These are phyloP conservation scores for Lachnellula suecica DNA, from an alignment of 2,329 filamentous ascomycete genomes.

Conservation along the genomic window DNA sequence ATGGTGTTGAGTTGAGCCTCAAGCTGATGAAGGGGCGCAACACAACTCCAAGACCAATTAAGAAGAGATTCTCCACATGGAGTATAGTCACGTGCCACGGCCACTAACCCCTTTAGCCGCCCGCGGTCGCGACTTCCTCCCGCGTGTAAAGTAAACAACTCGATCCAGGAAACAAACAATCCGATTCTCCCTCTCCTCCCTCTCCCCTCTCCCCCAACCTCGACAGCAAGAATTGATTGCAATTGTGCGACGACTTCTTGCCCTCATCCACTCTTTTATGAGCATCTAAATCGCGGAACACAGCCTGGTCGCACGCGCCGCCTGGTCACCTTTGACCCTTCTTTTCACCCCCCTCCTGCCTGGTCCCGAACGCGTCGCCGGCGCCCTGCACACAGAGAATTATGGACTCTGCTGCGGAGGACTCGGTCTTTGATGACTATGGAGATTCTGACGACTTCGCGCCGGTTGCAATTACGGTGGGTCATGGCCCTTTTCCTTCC, in stretches of 20 bases:
- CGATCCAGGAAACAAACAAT: not conserved
- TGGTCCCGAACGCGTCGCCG: not conserved
- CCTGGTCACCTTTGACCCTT: not conserved
- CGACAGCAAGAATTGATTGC: not conserved
- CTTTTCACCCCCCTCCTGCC: not conserved
- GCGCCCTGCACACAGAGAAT: not conserved
- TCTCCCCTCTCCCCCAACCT: not conserved
- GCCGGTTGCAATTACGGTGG: slow-evolving; percentile 51
- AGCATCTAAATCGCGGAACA: not conserved
- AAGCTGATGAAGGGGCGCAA: too few relatives aligned
- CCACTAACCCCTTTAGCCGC: too few relatives aligned
- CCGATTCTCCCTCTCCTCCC: not conserved
- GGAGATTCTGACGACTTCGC: slow-evolving; percentile 55
- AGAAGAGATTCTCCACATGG: too few relatives aligned
- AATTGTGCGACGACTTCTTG: slow-evolving; percentile 3
- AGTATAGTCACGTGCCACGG: too few relatives aligned
- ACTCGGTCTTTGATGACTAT: slow-evolving; percentile 56
- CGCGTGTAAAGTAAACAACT: not conserved
- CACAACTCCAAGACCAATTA: too few relatives aligned
- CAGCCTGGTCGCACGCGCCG: not conserved
- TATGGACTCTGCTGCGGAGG: slow-evolving; percentile 47
- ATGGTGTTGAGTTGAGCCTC: too few relatives aligned
- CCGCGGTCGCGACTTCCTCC: too few relatives aligned
- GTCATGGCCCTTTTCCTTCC: slow-evolving; percentile 12
- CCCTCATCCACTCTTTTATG: slow-evolving; percentile 6